Evolutionary conservation across 2,329 filamentous ascomycete species (phyloP).

Genomic region (Ophiostoma pallidulum): DNA sequence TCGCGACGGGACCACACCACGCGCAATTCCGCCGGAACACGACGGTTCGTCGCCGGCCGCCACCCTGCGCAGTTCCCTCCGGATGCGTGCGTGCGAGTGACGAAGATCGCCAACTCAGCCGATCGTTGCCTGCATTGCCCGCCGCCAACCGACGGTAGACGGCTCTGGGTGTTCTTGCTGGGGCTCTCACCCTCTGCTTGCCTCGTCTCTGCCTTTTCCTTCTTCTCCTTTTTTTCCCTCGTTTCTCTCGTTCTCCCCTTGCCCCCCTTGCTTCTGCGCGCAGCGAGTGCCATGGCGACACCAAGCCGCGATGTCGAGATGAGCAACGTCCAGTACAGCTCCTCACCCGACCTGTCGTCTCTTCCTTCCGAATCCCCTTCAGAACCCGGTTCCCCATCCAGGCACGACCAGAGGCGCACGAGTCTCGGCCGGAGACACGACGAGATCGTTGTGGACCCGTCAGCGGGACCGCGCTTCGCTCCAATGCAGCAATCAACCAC

Average conservation of each 20-base stretch:
- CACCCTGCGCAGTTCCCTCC: neutral
- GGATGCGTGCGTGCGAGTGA: neutral
- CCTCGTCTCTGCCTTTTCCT: neutral
- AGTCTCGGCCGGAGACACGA: constrained; percentile 26
- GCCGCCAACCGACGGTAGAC: neutral
- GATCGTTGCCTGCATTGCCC: neutral
- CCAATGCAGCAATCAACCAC: constrained; percentile 25
- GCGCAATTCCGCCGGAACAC: neutral
- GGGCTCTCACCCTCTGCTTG: neutral
- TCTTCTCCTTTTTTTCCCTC: no score
- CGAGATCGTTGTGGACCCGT: constrained; percentile 39
- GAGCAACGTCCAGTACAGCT: constrained; percentile 31
- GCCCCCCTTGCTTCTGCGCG: neutral
- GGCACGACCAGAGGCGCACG: constrained; percentile 24
- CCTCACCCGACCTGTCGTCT: constrained; percentile 42
- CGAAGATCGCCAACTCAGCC: neutral
- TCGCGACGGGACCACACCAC: constrained; percentile 4
- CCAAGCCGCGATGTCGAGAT: constrained; percentile 24
- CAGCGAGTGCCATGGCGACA: constrained; percentile 10
- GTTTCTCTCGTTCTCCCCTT: neutral
- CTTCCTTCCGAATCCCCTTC: constrained; percentile 42
- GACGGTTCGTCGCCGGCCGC: neutral
- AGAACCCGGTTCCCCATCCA: constrained; percentile 38
- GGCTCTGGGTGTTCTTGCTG: neutral
- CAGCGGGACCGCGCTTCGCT: constrained; percentile 24